A percentile compares a stretch with the other conserved stretches of the same genome.
Conservation (phyloP, 2,329 filamentous ascomycete genomes). For the Fusarium hainanense region DNA sequence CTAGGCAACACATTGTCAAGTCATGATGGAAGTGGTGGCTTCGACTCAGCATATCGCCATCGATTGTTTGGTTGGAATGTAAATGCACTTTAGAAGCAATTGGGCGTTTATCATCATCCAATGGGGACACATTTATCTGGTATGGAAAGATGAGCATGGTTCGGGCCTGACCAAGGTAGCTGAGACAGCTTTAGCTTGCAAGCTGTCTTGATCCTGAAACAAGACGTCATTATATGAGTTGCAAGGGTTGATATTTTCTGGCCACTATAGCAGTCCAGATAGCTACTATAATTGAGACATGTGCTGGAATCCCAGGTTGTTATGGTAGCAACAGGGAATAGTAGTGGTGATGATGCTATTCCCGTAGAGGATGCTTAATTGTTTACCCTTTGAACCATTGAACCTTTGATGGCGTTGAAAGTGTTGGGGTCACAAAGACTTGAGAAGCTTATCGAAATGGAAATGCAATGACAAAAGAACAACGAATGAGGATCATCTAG, state of each 20-base stretch:
- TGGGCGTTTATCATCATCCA: constrained; percentile 18
- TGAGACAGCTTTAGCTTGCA: constrained; percentile 26
- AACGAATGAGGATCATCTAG: neutral
- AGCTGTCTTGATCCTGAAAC: constrained; percentile 34
- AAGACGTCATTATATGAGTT: constrained; percentile 34
- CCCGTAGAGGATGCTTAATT: neutral
- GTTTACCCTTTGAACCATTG: neutral
- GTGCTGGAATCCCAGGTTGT: constrained; percentile 28
- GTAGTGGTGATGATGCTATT: constrained; percentile 4
- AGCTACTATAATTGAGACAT: constrained; percentile 16
- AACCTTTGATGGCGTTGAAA: neutral
- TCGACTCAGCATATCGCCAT: constrained; percentile 9
- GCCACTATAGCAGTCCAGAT: neutral
- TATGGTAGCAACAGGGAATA: constrained; percentile 32
- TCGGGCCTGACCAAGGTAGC: constrained; percentile 4
- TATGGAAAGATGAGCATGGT: constrained; percentile 15
- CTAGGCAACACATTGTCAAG: constrained; percentile 25
- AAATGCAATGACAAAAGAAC: neutral
- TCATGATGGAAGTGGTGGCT: neutral
- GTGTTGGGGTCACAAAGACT: neutral
- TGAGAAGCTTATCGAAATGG: neutral
- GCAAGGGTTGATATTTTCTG: constrained; percentile 14
- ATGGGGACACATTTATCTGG: constrained; percentile 10
- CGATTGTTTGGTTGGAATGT: constrained; percentile 28
- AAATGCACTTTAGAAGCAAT: constrained; percentile 6